phyloP scores from a whole-genome alignment of 2,329 filamentous ascomycete species.

The Sclerotinia nivalis region DNA sequence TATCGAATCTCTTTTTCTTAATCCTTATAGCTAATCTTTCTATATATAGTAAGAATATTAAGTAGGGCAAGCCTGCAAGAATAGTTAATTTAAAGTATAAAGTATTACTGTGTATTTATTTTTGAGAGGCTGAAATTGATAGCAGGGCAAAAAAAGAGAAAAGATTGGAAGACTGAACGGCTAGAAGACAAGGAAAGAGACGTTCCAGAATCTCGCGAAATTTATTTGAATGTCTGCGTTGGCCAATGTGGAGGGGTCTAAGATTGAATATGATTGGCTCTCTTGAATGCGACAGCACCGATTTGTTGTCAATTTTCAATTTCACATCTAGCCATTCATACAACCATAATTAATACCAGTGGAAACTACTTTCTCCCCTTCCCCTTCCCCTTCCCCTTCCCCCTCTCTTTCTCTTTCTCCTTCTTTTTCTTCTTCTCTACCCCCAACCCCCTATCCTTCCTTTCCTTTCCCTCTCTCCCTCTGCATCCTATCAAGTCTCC shows the following conservation, averaged over 20 bases:
- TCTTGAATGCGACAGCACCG: not conserved
- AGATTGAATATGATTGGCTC: not conserved
- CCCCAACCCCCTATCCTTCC: not conserved
- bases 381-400: not conserved
- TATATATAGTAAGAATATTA: too few relatives aligned
- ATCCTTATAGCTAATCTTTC: too few relatives aligned
- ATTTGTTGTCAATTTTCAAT: slow-evolving; percentile 19
- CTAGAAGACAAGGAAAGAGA: not conserved
- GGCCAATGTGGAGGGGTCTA: not conserved
- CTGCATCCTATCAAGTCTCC: slow-evolving; percentile 4
- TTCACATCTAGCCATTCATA: not conserved
- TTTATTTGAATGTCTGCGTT: slow-evolving; percentile 14
- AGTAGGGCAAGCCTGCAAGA: too few relatives aligned
- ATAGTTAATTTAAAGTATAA: too few relatives aligned
- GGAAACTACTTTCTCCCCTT: not conserved
- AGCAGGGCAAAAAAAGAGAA: not conserved
- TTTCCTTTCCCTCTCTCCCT: not conserved
- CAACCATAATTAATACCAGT: not conserved
- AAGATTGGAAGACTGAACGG: not conserved
- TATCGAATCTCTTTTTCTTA: too few relatives aligned
- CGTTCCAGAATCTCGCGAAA: slow-evolving; percentile 10
- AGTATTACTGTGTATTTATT: too few relatives aligned
- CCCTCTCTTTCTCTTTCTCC: not conserved
- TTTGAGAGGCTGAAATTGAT: not conserved
- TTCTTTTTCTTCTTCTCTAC: not conserved